These are phyloP conservation scores for Kazachstania bromeliacearum DNA, from an alignment of 805 yeast genomes.

Conservation along the genomic window DNA sequence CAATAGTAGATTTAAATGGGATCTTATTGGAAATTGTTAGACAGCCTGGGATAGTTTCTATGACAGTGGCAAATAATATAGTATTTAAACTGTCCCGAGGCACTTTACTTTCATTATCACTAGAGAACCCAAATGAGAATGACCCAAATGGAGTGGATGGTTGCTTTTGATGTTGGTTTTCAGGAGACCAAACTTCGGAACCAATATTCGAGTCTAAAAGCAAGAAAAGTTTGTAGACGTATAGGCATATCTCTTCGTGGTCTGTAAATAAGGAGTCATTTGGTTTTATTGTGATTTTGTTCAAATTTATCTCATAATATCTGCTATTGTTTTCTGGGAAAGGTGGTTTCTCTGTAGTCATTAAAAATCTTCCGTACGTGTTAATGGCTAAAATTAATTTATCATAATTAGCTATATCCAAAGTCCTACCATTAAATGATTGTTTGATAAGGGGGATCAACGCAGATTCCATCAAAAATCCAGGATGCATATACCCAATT, in stretches of 20 bases:
- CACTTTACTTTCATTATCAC: constrained; percentile 24
- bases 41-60: constrained; percentile 71
- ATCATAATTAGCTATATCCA: constrained; percentile 64
- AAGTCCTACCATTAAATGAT: constrained; percentile 45
- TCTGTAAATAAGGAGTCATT: constrained; percentile 26
- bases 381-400: constrained; percentile 58
- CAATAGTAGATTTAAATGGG: constrained; percentile 57
- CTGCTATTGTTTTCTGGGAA: constrained; percentile 50
- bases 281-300: constrained; percentile 26
- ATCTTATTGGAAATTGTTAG: constrained; percentile 36
- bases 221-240: constrained; percentile 45
- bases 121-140: constrained; percentile 34
- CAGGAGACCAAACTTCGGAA: constrained; percentile 32
- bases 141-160: constrained; percentile 32
- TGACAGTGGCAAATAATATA: constrained; percentile 58
- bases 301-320: constrained; percentile 26
- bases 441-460: constrained; percentile 58
- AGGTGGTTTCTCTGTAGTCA: constrained; percentile 58
- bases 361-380: constrained; percentile 61
- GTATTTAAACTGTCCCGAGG: constrained; percentile 32
- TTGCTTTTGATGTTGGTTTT: constrained; percentile 29
- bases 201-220: constrained; percentile 56
- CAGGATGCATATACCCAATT: constrained; percentile 69
- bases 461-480: constrained; percentile 69
- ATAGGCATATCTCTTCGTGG: constrained; percentile 64